Conservation (phyloP, 225 moss, liverwort and hornwort species). For the Pseudisothecium myosuroides region DNA sequence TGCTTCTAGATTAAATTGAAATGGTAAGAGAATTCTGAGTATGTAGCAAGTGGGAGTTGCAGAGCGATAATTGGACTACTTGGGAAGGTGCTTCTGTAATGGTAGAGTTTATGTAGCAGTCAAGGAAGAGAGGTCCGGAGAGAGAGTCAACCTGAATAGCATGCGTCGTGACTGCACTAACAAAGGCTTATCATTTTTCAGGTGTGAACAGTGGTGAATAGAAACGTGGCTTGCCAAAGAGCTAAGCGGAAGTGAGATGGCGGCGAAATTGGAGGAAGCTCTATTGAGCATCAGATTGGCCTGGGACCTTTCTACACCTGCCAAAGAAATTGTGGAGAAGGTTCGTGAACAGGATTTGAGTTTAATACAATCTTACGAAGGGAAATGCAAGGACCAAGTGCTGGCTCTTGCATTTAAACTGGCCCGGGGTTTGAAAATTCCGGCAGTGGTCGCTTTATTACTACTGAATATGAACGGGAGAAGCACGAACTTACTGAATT, state of each 20-base stretch:
- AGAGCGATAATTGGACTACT: background rate
- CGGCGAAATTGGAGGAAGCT: constrained; percentile 66
- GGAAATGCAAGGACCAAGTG: constrained; percentile 77
- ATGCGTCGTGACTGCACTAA: background rate
- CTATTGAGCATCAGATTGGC: constrained; percentile 55
- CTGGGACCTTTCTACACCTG: constrained; percentile 78
- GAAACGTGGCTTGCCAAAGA: background rate
- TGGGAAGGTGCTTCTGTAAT: background rate
- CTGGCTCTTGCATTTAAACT: constrained; percentile 78
- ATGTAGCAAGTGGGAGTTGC: background rate
- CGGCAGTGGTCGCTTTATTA: constrained; percentile 75
- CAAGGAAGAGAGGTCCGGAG: background rate
- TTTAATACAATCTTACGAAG: constrained; percentile 60
- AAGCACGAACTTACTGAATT: constrained; percentile 51
- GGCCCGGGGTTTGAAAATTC: constrained; percentile 58
- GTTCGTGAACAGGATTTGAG: constrained; percentile 67
- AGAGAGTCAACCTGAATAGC: background rate
- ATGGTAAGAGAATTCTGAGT: background rate
- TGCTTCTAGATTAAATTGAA: background rate
- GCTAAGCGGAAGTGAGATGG: constrained; percentile 26
- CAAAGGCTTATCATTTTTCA: background rate
- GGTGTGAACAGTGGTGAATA: constrained; percentile 18
- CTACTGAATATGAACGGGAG: constrained; percentile 52
- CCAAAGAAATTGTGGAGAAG: constrained; percentile 78
- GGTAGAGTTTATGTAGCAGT: background rate